A percentile compares a stretch with the other conserved stretches of the same genome.
Evolutionary conservation across 2,329 filamentous ascomycete genomes (phyloP).

Genomic region (Colletotrichum simmondsii): DNA sequence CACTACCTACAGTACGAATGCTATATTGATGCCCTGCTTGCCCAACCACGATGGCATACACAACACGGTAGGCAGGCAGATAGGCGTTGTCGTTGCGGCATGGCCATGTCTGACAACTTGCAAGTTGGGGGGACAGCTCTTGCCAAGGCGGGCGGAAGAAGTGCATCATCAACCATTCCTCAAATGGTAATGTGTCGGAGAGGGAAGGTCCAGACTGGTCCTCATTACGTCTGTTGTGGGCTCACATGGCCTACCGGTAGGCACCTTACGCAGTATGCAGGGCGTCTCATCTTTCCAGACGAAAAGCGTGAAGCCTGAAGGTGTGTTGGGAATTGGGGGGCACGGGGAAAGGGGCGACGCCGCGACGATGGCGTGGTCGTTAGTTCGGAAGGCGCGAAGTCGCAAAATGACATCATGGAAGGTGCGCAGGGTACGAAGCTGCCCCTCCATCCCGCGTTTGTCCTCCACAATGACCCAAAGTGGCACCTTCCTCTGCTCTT

Average conservation of each 20-base stretch:
- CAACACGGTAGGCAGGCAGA: neutral
- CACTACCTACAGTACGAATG: no score
- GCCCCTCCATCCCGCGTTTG: constrained; percentile 21
- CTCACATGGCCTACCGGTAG: constrained; percentile 14
- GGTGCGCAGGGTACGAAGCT: constrained; percentile 2
- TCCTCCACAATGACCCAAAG: constrained; percentile 9
- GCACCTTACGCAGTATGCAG: no score
- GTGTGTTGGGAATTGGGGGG: neutral
- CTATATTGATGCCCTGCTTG: no score
- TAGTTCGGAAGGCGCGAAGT: neutral
- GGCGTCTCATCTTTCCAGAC: constrained; percentile 18
- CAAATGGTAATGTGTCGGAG: neutral
- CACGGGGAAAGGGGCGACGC: neutral
- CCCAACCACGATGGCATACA: no score
- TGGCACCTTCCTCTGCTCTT: neutral
- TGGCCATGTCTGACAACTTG: neutral
- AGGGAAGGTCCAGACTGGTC: neutral
- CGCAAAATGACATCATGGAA: constrained; percentile 30
- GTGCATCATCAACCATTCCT: constrained; percentile 18
- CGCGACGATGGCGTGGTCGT: constrained; percentile 7
- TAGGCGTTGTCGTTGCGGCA: neutral
- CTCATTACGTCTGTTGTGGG: constrained; percentile 26
- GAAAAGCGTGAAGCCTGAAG: neutral
- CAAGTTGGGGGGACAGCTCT: neutral
- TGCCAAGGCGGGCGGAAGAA: constrained; percentile 1